phyloP scores from a whole-genome alignment of 805 yeast genomes.

The Wickerhamomyces silvicola region DNA sequence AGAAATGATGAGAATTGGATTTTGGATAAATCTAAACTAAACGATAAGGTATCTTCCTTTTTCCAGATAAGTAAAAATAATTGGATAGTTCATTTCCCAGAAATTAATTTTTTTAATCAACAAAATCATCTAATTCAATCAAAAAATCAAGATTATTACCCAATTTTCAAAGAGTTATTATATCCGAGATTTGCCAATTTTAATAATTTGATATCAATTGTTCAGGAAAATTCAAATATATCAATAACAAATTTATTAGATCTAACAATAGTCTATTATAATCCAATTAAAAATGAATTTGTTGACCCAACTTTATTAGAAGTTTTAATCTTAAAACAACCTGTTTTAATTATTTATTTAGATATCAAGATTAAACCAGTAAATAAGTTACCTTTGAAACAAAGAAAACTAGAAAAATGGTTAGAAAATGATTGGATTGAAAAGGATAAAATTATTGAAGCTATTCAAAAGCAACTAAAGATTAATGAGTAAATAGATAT shows the following conservation, averaged over 20 bases:
- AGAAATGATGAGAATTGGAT: constrained; percentile 68
- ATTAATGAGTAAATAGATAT: constrained; percentile 5
- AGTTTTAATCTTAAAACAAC: constrained; percentile 28
- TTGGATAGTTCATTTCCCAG: constrained; percentile 79
- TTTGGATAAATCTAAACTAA: constrained; percentile 28
- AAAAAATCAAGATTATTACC: constrained; percentile 53
- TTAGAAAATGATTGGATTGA: constrained; percentile 66
- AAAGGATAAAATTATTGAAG: constrained; percentile 50
- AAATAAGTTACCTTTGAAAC: constrained; percentile 43
- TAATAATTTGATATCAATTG: constrained; percentile 41
- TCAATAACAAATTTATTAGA: constrained; percentile 20
- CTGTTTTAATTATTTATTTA: constrained; percentile 21
- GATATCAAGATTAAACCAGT: constrained; percentile 28
- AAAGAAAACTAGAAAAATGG: constrained; percentile 63
- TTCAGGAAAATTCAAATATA: background rate
- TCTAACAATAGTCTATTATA: constrained; percentile 32
- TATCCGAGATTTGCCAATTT: constrained; percentile 74
- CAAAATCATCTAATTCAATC: constrained; percentile 40
- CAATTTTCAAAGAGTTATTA: constrained; percentile 50
- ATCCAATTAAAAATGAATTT: constrained; percentile 24
- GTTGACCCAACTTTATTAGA: constrained; percentile 31
- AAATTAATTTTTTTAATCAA: constrained; percentile 65
- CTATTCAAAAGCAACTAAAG: constrained; percentile 30
- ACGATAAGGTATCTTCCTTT: constrained; percentile 25
- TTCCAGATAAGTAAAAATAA: constrained; percentile 33